phyloP scores from a whole-genome alignment of 208 protist genomes.

The Leishmania mexicana region DNA sequence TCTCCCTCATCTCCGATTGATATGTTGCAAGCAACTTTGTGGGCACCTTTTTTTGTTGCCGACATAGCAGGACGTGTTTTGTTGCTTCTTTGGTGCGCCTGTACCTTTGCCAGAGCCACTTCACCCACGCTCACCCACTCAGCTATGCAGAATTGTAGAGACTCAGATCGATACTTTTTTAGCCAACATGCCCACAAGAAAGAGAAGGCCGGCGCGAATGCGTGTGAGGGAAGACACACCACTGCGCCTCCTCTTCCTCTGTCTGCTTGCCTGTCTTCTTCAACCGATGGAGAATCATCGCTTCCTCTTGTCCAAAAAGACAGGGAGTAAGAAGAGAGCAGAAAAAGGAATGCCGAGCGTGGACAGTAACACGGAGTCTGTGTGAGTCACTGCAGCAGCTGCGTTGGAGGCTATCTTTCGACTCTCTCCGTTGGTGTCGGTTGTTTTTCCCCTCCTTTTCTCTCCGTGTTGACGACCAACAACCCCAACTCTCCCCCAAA shows the following conservation, averaged over 20 bases:
- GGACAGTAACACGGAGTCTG: not conserved
- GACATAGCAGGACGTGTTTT: not conserved
- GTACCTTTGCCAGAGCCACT: not conserved
- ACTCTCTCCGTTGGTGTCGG: not conserved
- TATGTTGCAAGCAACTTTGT: not conserved
- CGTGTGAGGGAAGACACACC: not conserved
- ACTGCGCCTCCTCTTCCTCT: not conserved
- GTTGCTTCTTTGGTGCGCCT: not conserved
- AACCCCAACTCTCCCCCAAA: too few relatives aligned
- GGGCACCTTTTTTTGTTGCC: not conserved
- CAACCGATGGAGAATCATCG: not conserved
- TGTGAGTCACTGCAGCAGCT: not conserved
- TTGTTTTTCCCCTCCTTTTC: not conserved
- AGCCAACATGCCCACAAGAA: not conserved
- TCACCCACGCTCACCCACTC: not conserved
- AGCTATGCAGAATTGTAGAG: not conserved
- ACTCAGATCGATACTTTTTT: not conserved
- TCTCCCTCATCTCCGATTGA: not conserved
- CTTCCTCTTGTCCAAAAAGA: not conserved
- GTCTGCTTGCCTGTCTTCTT: not conserved
- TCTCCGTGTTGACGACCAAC: too few relatives aligned
- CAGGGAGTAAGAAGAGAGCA: not conserved
- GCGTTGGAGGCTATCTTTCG: not conserved
- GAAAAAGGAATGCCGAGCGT: not conserved
- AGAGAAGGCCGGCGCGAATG: not conserved